phyloP scores from a whole-genome alignment of 2,329 filamentous ascomycete species.

The Xylariaceae sp. region DNA sequence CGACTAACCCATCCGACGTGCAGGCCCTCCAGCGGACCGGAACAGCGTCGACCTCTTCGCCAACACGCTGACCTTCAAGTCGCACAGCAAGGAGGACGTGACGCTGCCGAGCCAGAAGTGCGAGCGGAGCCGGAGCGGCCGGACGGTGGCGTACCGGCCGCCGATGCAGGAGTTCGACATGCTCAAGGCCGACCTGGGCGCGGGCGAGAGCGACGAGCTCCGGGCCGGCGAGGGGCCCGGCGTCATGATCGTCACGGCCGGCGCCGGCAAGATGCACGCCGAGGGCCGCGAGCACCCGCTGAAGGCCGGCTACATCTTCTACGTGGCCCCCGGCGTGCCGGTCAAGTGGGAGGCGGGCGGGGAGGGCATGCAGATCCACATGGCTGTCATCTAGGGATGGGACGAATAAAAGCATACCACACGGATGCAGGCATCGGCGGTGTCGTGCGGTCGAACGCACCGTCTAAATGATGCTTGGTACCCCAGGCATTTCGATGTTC shows the following conservation, averaged over 20 bases:
- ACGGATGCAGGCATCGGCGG: too few relatives aligned
- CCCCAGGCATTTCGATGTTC: too few relatives aligned
- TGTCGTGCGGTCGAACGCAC: too few relatives aligned
- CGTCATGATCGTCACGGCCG: constrained; percentile 55
- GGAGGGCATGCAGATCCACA: constrained; percentile 28
- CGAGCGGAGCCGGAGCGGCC: constrained; percentile 46
- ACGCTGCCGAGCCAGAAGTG: constrained; percentile 43
- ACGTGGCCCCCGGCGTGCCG: constrained; percentile 49
- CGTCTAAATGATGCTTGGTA: too few relatives aligned
- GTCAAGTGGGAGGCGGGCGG: constrained; percentile 26
- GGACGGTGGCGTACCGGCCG: constrained; percentile 56
- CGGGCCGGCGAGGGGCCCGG: constrained; percentile 50
- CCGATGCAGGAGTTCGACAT: constrained; percentile 68
- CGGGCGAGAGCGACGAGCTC: constrained; percentile 52
- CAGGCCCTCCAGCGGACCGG: constrained; percentile 36
- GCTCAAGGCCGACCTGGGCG: constrained; percentile 48
- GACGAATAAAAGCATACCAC: too few relatives aligned
- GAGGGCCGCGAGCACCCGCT: constrained; percentile 45
- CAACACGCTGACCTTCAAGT: constrained; percentile 54
- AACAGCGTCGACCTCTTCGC: constrained; percentile 58
- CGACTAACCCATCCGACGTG: constrained; percentile 35
- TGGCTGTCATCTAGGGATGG: constrained; percentile 25
- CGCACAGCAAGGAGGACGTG: constrained; percentile 50
- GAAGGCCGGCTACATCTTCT: constrained; percentile 57
- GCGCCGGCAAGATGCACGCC: constrained; percentile 47